These are phyloP conservation scores for Tetrahymena borealis DNA, from an alignment of 73 alveolate genomes.

Conservation along the genomic window DNA sequence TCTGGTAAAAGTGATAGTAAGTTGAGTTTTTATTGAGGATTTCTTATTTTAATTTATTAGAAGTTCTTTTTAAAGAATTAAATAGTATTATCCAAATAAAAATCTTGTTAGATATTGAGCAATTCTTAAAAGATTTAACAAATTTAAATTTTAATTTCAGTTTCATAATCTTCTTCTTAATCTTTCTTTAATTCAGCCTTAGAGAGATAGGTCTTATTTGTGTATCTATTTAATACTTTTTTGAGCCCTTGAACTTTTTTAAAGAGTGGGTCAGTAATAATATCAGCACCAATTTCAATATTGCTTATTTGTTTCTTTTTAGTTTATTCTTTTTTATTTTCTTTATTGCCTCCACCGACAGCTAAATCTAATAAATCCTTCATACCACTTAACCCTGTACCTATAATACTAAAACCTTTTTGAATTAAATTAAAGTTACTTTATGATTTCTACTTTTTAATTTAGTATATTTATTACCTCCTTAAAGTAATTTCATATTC, in stretches of 20 bases:
- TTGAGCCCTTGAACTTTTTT: conserved; percentile 20
- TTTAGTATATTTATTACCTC: not conserved
- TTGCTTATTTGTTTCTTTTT: not conserved
- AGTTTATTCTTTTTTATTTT: not conserved
- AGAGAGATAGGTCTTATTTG: conserved; percentile 21
- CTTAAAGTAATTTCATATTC: not conserved
- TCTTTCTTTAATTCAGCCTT: conserved; percentile 5
- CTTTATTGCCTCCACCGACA: not conserved
- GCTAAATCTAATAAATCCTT: not conserved
- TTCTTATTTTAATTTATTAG: not conserved
- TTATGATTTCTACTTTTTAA: not conserved
- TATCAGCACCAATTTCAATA: conserved; percentile 15
- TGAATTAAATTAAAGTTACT: not conserved
- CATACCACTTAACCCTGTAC: conserved; percentile 3
- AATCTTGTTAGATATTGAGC: conserved; percentile 26
- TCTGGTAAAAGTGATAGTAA: conserved; percentile 7
- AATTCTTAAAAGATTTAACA: conserved; percentile 26
- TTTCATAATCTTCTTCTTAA: conserved; percentile 28
- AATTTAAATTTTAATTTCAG: conserved; percentile 17
- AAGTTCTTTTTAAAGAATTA: conserved; percentile 1
- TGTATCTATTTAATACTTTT: conserved; percentile 19
- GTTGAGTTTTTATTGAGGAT: not conserved
- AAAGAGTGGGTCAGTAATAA: conserved; percentile 29
- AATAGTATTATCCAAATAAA: conserved; percentile 32
- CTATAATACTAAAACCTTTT: not conserved